A percentile compares a stretch with the other conserved stretches of the same genome.
phyloP scores from a whole-genome alignment of 106 monocot genomes.

The Triglochin maritima region DNA sequence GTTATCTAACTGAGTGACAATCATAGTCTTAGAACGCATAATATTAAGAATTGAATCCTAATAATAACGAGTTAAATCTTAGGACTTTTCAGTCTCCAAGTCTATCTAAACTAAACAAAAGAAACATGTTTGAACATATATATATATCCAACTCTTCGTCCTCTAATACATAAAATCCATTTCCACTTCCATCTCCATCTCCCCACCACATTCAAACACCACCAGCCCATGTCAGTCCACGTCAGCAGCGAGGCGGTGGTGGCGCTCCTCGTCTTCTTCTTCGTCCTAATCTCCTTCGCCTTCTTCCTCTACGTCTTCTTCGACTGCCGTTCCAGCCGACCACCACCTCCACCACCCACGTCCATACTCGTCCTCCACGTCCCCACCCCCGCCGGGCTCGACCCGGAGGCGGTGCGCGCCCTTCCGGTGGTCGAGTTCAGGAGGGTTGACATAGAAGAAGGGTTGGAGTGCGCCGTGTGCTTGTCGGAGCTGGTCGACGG shows the following conservation, averaged over 20 bases:
- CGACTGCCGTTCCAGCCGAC: neutral
- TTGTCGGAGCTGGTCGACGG: constrained; percentile 12
- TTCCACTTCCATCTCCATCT: too few species aligned
- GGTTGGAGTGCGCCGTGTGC: constrained; percentile 18
- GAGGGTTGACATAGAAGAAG: constrained; percentile 1
- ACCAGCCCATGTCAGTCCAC: too few species aligned
- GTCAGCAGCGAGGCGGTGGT: constrained; percentile 11
- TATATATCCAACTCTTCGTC: too few species aligned
- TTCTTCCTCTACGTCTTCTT: constrained; percentile 10
- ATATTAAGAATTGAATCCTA: too few species aligned
- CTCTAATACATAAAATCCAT: too few species aligned
- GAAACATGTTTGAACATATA: too few species aligned
- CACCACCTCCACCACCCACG: neutral
- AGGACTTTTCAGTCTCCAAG: too few species aligned
- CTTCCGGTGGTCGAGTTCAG: constrained; percentile 8
- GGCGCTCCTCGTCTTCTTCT: constrained; percentile 17
- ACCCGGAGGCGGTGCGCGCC: neutral
- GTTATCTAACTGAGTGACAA: too few species aligned
- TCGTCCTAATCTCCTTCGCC: constrained; percentile 7
- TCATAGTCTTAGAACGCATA: too few species aligned
- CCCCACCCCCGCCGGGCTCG: constrained; percentile 7
- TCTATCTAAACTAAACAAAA: too few species aligned
- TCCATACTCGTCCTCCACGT: constrained; percentile 1
- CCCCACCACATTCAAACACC: too few species aligned
- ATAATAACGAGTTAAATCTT: too few species aligned